Evolutionary conservation across 371 early-diverging fungal genomes (phyloP).

Genomic region (Mucor plumbeus): DNA sequence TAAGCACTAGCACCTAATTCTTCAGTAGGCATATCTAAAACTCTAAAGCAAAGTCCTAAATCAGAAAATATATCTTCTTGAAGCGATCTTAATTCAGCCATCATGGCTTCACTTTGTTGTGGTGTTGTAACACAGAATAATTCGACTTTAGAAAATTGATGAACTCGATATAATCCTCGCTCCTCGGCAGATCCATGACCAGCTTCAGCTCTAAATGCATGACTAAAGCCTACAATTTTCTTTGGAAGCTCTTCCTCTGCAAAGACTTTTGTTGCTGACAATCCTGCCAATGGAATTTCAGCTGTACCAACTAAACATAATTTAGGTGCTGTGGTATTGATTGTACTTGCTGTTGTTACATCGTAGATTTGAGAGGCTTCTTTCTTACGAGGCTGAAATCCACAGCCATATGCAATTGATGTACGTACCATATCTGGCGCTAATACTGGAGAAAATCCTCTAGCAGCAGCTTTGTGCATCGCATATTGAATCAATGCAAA

Average conservation of each 20-base stretch:
- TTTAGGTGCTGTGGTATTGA: conserved; percentile 37
- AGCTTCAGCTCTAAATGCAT: conserved; percentile 91
- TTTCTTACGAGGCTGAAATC: conserved; percentile 83
- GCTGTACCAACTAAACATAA: conserved; percentile 90
- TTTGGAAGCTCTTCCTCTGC: conserved; percentile 66
- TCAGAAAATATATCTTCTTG: conserved; percentile 81
- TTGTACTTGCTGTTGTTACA: conserved; percentile 59
- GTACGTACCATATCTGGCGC: conserved; percentile 88
- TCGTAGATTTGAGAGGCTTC: conserved; percentile 88
- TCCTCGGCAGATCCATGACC: conserved; percentile 86
- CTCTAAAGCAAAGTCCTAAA: conserved; percentile 81
- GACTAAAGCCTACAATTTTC: conserved; percentile 79
- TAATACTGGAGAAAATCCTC: conserved; percentile 82
- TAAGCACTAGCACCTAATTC: conserved; percentile 94
- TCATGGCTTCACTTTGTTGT: conserved; percentile 67
- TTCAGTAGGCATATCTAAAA: conserved; percentile 92
- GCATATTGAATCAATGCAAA: conserved; percentile 88
- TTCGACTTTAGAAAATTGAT: conserved; percentile 95
- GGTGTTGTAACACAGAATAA: conserved; percentile 81
- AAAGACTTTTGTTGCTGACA: conserved; percentile 69
- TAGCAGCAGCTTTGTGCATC: conserved; percentile 67
- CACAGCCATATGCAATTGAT: conserved; percentile 85
- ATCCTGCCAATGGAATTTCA: conserved; percentile 91
- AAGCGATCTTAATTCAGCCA: conserved; percentile 74
- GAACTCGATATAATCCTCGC: conserved; percentile 90